These are phyloP conservation scores for Clitopilus passeckerianus DNA, from an alignment of 768 basidiomycete genomes.

Conservation along the genomic window DNA sequence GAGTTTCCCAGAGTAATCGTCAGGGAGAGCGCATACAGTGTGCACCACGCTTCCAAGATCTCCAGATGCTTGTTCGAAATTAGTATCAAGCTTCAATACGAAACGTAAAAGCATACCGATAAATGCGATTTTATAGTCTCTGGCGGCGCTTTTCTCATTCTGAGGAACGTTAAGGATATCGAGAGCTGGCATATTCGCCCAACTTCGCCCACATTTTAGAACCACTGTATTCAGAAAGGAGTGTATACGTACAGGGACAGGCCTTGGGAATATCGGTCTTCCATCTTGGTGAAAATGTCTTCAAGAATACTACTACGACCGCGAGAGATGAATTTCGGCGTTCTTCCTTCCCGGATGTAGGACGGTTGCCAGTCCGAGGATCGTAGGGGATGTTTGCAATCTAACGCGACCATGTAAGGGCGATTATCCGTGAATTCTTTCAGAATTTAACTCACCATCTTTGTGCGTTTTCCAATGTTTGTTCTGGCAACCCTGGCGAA, in stretches of 20 bases:
- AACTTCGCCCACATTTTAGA: conserved; percentile 10
- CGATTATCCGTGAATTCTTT: neutral
- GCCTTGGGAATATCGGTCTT: conserved; percentile 10
- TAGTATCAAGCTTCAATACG: neutral
- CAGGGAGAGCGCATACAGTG: conserved; percentile 37
- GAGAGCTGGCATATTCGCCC: conserved; percentile 27
- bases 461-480: conserved; percentile 1
- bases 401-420: neutral
- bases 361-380: conserved; percentile 4
- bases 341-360: conserved; percentile 11
- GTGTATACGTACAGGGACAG: conserved; percentile 13
- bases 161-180: conserved; percentile 19
- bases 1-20: conserved; percentile 32
- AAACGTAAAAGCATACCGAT: conserved; percentile 13
- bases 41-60: conserved; percentile 39
- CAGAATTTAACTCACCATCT: neutral
- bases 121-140: conserved; percentile 20
- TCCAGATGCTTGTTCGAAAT: conserved; percentile 36
- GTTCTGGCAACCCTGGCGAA: neutral
- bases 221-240: neutral
- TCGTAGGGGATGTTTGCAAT: neutral
- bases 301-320: neutral
- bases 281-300: neutral
- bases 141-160: conserved; percentile 17
- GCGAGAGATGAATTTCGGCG: conserved; percentile 12